These are phyloP conservation scores for Chlorella ohadii DNA, from an alignment of 139 green algal species.

Conservation along the genomic window DNA sequence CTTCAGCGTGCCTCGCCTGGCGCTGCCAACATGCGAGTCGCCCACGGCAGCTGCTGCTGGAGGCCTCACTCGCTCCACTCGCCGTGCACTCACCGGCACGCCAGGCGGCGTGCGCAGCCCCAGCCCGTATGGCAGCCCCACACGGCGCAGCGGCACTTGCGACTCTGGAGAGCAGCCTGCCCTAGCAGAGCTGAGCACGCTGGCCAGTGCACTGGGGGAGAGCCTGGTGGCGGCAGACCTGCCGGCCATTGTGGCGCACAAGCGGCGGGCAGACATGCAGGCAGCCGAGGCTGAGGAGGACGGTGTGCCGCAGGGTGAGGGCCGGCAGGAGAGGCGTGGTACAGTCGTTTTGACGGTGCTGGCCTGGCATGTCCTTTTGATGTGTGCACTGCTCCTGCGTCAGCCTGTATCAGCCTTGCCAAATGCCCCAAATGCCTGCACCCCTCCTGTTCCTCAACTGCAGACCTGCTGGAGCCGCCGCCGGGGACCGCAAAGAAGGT, in stretches of 20 bases:
- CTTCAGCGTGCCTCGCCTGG: slow-evolving; percentile 27
- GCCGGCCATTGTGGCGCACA: slow-evolving; percentile 53
- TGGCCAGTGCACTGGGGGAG: slow-evolving; percentile 57
- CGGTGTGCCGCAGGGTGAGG: slow-evolving; percentile 11
- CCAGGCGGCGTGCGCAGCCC: slow-evolving; percentile 22
- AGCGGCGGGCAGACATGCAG: slow-evolving; percentile 30
- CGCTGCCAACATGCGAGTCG: slow-evolving; percentile 12
- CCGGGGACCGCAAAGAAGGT: slow-evolving; percentile 8
- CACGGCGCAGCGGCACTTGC: neutral
- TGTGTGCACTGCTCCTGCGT: no score
- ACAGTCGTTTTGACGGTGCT: neutral
- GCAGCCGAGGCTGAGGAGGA: neutral
- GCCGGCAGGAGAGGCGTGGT: neutral
- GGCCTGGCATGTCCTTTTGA: no score
- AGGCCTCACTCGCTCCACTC: slow-evolving; percentile 47
- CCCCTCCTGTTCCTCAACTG: neutral
- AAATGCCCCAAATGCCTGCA: no score
- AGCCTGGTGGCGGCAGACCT: slow-evolving; percentile 55
- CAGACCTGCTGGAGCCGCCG: slow-evolving; percentile 34
- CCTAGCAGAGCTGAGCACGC: slow-evolving; percentile 34
- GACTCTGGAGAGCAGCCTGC: slow-evolving; percentile 1
- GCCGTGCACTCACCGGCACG: slow-evolving; percentile 24
- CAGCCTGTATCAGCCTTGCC: no score
- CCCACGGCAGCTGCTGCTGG: slow-evolving; percentile 17
- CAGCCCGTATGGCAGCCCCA: slow-evolving; percentile 28